Evolutionary conservation across 306 rosid species (phyloP).

Genomic region (Cicer chorassanicum): DNA sequence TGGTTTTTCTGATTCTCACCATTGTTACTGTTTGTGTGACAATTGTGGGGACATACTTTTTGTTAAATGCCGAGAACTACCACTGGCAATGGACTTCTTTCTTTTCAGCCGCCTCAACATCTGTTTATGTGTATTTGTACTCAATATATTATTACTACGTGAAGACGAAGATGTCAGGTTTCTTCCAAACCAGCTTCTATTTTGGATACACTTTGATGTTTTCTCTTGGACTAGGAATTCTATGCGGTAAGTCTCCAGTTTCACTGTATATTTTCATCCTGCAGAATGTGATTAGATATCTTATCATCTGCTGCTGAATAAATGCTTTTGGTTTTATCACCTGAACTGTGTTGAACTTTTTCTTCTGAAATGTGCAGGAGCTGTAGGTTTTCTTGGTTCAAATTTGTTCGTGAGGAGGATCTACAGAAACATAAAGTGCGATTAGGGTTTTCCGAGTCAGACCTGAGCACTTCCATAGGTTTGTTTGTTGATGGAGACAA

Average conservation of each 20-base stretch:
- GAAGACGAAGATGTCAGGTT: slow-evolving; percentile 99
- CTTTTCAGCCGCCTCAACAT: slow-evolving; percentile 98
- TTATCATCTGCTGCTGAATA: slow-evolving; percentile 5
- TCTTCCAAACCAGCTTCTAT: slow-evolving; percentile 98
- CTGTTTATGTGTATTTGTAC: slow-evolving; percentile 92
- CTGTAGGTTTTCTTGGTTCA: slow-evolving; percentile 95
- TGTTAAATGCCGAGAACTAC: slow-evolving; percentile 97
- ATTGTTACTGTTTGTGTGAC: slow-evolving; percentile 98
- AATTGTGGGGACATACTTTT: slow-evolving; percentile 95
- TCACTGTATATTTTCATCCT: slow-evolving; percentile 24
- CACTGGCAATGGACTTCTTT: slow-evolving; percentile 99
- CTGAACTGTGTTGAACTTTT: slow-evolving; percentile 19
- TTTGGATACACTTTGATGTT: slow-evolving; percentile 99
- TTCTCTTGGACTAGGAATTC: slow-evolving; percentile 95
- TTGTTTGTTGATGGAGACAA: slow-evolving; percentile 45
- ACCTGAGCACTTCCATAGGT: slow-evolving; percentile 56
- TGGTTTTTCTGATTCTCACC: slow-evolving; percentile 87
- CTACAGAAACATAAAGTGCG: slow-evolving; percentile 97
- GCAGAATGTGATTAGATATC: slow-evolving; percentile 12
- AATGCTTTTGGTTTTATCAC: slow-evolving; percentile 26
- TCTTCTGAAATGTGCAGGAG: slow-evolving; percentile 64
- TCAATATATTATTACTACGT: slow-evolving; percentile 89
- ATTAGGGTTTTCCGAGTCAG: slow-evolving; percentile 55
- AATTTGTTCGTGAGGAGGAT: slow-evolving; percentile 96
- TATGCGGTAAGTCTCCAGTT: slow-evolving; percentile 77